Evolutionary conservation across 495 filamentous ascomycete species (phyloP).

Genomic region (Hypoxylon cercidicola): DNA sequence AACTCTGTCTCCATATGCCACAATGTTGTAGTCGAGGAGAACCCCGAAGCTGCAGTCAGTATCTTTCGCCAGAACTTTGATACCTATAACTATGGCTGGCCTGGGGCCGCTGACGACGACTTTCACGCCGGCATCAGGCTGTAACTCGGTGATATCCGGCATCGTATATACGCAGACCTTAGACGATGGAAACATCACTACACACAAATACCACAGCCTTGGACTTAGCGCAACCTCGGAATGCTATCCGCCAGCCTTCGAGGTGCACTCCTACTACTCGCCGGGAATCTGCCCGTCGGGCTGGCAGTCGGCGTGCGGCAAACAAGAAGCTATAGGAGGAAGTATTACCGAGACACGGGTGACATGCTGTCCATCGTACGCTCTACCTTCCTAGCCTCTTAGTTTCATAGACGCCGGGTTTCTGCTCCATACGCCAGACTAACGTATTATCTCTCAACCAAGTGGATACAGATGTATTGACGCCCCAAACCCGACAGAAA

Average conservation of each 20-base stretch:
- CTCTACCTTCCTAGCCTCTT: neutral
- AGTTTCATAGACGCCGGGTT: too few relatives aligned
- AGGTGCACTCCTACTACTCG: slow-evolving; percentile 9
- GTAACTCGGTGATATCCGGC: slow-evolving; percentile 8
- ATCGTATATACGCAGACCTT: slow-evolving; percentile 11
- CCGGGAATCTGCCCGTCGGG: slow-evolving; percentile 19
- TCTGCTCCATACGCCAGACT: neutral
- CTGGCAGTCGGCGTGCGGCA: slow-evolving; percentile 14
- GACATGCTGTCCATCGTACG: slow-evolving; percentile 9
- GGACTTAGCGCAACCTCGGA: slow-evolving; percentile 13
- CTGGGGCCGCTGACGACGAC: slow-evolving; percentile 19
- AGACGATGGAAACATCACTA: slow-evolving; percentile 9
- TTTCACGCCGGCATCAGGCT: slow-evolving; percentile 17
- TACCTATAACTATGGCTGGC: slow-evolving; percentile 4
- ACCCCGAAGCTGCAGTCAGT: too few relatives aligned
- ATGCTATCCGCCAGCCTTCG: slow-evolving; percentile 9
- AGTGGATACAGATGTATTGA: slow-evolving; percentile 8
- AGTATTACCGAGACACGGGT: slow-evolving; percentile 9
- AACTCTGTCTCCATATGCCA: too few relatives aligned
- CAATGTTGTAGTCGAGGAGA: too few relatives aligned
- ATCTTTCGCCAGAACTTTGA: too few relatives aligned
- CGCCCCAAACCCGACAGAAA: slow-evolving; percentile 2
- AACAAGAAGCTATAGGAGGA: neutral
- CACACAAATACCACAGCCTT: slow-evolving; percentile 16
- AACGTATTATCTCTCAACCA: neutral